A percentile compares a stretch with the other conserved stretches of the same genome.
These are phyloP conservation scores for Ceratocystiopsis minuta DNA, from an alignment of 2,329 filamentous ascomycete genomes.

Conservation along the genomic window DNA sequence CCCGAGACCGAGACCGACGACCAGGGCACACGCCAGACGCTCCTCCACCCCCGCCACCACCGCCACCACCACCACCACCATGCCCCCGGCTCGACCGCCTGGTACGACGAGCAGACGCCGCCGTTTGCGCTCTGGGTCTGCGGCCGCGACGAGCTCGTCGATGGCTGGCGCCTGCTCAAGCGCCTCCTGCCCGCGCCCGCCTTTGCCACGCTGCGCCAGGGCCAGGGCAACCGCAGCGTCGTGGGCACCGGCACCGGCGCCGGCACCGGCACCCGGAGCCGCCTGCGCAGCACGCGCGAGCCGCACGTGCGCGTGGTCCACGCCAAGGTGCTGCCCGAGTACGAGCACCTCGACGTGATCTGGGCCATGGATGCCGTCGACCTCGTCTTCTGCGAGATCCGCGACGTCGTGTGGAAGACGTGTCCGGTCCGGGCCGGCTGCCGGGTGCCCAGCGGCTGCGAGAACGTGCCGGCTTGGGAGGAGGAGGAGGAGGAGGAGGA, in stretches of 20 bases:
- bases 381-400: constrained; percentile 64
- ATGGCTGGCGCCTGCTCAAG: constrained; percentile 55
- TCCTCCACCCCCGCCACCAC: constrained; percentile 5
- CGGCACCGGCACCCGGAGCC: background rate
- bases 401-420: constrained; percentile 72
- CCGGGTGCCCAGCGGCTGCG: constrained; percentile 46
- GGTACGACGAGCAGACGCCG: constrained; percentile 66
- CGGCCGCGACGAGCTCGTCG: constrained; percentile 68
- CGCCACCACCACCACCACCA: constrained; percentile 21
- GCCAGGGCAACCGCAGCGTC: background rate
- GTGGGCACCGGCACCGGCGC: too few species aligned
- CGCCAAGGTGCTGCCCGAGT: constrained; percentile 64
- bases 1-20: constrained; percentile 6
- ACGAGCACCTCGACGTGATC: constrained; percentile 87
- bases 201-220: constrained; percentile 11
- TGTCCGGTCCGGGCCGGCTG: constrained; percentile 33
- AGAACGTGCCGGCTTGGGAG: constrained; percentile 26
- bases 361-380: constrained; percentile 85
- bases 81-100: constrained; percentile 40
- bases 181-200: constrained; percentile 40
- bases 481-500: background rate
- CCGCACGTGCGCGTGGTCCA: constrained; percentile 69
- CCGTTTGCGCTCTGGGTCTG: constrained; percentile 81
- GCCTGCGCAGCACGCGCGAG: constrained; percentile 39
- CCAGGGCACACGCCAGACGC: background rate